These are phyloP conservation scores for Platanus orientalis DNA, from an alignment of 164 flowering plant genomes.

Conservation along the genomic window DNA sequence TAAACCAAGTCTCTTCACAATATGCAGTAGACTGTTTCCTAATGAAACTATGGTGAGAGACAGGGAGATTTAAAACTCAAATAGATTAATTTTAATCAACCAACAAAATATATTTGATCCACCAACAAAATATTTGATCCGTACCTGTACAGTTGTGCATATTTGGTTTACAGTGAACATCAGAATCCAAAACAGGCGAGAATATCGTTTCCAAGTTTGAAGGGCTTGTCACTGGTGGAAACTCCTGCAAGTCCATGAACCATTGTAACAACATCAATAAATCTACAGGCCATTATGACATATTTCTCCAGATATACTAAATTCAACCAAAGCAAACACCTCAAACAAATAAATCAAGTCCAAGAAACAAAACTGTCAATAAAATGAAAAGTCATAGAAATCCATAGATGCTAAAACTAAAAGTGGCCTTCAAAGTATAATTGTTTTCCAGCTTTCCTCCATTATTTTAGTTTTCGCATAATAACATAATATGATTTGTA, in stretches of 20 bases:
- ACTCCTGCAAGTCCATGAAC: constrained; percentile 31
- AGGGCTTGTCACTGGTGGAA: constrained; percentile 25
- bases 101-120: background rate
- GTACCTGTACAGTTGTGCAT: constrained; percentile 35
- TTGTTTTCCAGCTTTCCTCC: no score
- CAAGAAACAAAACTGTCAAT: background rate
- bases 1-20: background rate
- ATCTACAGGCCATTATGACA: background rate
- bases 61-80: background rate
- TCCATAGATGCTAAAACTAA: background rate
- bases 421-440: no score
- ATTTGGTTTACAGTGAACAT: constrained; percentile 19
- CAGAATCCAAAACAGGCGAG: constrained; percentile 43
- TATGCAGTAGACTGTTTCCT: background rate
- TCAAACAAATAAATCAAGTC: background rate
- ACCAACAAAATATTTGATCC: background rate
- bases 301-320: background rate
- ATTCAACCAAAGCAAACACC: background rate
- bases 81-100: background rate
- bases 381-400: background rate
- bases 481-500: no score
- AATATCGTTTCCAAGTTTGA: constrained; percentile 55
- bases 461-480: no score
- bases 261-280: background rate
- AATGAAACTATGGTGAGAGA: background rate